phyloP scores from a whole-genome alignment of 1,139 yeast genomes.

The Meyerozyma guilliermondii region DNA sequence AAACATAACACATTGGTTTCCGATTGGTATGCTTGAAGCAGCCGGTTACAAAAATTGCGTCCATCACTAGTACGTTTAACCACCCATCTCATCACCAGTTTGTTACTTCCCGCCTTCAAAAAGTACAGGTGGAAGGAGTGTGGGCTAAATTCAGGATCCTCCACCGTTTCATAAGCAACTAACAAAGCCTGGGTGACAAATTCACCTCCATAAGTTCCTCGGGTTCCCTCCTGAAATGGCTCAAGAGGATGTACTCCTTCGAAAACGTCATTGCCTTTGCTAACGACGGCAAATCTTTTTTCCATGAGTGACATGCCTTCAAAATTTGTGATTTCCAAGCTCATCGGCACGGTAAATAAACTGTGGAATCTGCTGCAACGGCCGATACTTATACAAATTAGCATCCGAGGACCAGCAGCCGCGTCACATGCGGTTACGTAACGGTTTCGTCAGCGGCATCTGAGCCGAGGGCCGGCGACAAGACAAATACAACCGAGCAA shows the following conservation, averaged over 20 bases:
- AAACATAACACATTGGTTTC: slow-evolving; percentile 27
- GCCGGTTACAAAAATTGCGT: slow-evolving; percentile 30
- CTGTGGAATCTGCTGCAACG: neutral
- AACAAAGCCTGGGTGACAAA: slow-evolving; percentile 27
- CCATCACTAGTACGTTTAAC: slow-evolving; percentile 29
- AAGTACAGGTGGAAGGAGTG: slow-evolving; percentile 40
- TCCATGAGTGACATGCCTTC: slow-evolving; percentile 6
- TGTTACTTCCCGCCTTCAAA: slow-evolving; percentile 31
- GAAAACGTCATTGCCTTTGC: slow-evolving; percentile 9
- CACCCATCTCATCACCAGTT: slow-evolving; percentile 31
- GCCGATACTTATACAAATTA: neutral
- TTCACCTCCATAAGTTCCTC: slow-evolving; percentile 43
- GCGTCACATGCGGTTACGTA: neutral
- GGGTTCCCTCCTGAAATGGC: slow-evolving; percentile 22
- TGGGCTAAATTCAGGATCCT: slow-evolving; percentile 24
- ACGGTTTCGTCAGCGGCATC: neutral
- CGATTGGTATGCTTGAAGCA: slow-evolving; percentile 31
- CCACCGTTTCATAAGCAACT: slow-evolving; percentile 36
- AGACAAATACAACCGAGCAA: no score
- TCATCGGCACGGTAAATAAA: neutral
- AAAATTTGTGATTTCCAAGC: neutral
- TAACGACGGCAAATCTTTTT: slow-evolving; percentile 9
- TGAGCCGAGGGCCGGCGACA: neutral
- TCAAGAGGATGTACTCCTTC: slow-evolving; percentile 35
- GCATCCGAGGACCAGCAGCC: neutral